Conservation (phyloP, 441 rosid species). For the Viola pubescens region DNA sequence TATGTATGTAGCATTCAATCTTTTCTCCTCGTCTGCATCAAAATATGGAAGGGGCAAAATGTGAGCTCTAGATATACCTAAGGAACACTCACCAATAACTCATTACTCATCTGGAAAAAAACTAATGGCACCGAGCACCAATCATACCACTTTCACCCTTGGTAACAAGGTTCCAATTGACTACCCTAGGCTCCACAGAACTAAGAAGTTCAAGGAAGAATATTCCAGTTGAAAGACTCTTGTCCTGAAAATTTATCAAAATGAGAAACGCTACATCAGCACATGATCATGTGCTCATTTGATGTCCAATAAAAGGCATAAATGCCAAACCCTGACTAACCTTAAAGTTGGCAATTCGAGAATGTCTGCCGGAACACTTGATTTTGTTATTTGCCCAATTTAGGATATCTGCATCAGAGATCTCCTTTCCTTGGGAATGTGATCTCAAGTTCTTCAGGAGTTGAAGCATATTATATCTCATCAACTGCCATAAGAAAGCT, state of each 20-base stretch:
- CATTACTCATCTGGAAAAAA: neutral
- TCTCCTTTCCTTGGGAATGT: slow-evolving; percentile 67
- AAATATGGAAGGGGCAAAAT: neutral
- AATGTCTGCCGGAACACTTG: slow-evolving; percentile 45
- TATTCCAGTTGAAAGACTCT: slow-evolving; percentile 55
- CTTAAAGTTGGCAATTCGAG: slow-evolving; percentile 73
- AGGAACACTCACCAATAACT: neutral
- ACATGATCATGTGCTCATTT: neutral
- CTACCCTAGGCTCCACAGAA: slow-evolving; percentile 88
- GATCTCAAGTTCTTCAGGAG: slow-evolving; percentile 70
- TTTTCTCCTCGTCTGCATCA: slow-evolving; percentile 63
- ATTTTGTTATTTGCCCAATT: slow-evolving; percentile 78
- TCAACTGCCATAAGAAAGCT: slow-evolving; percentile 92
- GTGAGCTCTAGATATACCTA: neutral
- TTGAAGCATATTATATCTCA: slow-evolving; percentile 86
- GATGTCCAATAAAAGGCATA: neutral
- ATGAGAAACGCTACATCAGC: neutral
- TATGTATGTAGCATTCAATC: slow-evolving; percentile 78
- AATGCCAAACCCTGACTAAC: slow-evolving; percentile 22
- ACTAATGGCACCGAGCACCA: neutral
- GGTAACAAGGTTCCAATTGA: slow-evolving; percentile 86
- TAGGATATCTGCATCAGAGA: slow-evolving; percentile 62
- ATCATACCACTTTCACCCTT: slow-evolving; percentile 72
- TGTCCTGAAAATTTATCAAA: slow-evolving; percentile 43
- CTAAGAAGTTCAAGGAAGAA: slow-evolving; percentile 87